Base-by-base conservation (phyloP, 805 yeast genomes). In the Candida ovalis region DNA sequence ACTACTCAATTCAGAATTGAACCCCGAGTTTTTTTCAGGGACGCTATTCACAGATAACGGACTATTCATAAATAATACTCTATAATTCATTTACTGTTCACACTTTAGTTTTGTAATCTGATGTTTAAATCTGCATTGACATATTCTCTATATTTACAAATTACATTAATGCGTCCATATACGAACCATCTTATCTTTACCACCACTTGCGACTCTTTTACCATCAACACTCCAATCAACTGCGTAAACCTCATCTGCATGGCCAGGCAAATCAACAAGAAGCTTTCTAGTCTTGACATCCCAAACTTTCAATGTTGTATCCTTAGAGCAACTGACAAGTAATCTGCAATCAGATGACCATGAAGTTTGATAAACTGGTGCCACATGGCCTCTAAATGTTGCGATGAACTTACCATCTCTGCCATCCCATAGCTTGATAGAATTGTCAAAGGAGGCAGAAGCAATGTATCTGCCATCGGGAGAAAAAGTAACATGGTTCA, bases 171-270 rank as follows among this genome's bases (percentile, higher is more conserved):
- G 88, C n/a, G 94, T 81, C 99, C 99, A 94, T 50, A 94, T 72
- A 60, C 97, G 77, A 22, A 94, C 90, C 76, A 86, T 86, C 67
- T 91, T 94, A 66, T 94, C 99, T 63, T 90, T 91, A 45, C 99
- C 98, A 19, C 98, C 99, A 64, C 97, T 88, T n/a, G 92, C 96
- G 12, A 94, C 98, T 56, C 84, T 76, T 55, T 79, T 80, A 41
- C 99, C 99, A 64, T 94, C 99, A 47, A 86, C 81, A 72, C 97
- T 88, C 99, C 99, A 94, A 61, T 94, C 99, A 3, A 94, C 97
- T 0, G 97, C 95, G 64, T 81, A 94, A 0, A 94, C 96, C 69
- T 94, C 99, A 62, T 94, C 99, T 15, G 83, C 73, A 63, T 94
- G 99, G 1, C 99, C 99, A 0, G 99, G 99, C 49, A 94, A 76